A percentile compares a stretch with the other conserved stretches of the same genome.
These are phyloP conservation scores for Eimeria falciformis DNA, from an alignment of 169 alveolate genomes.

Conservation along the genomic window DNA sequence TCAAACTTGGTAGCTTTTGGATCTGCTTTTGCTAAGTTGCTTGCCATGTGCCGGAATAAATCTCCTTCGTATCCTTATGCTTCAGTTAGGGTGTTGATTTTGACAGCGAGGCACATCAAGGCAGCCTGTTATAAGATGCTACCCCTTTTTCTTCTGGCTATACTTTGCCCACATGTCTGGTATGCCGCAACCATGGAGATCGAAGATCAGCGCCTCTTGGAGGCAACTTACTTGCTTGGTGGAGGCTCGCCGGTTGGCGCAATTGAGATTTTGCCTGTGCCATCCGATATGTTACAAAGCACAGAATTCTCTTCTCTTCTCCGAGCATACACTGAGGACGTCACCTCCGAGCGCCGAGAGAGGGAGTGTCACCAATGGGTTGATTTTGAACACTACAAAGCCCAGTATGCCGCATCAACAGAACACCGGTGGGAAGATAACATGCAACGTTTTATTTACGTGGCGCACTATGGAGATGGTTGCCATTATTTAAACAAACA, in stretches of 20 bases:
- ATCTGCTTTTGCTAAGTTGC: too few relatives aligned
- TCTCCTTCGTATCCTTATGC: too few relatives aligned
- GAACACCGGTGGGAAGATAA: not conserved
- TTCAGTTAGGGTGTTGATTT: too few relatives aligned
- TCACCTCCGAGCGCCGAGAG: not conserved
- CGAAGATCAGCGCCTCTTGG: conserved; percentile 17
- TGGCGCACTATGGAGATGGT: not conserved
- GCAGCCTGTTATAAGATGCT: too few relatives aligned
- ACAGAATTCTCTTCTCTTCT: conserved; percentile 40
- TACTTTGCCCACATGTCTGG: too few relatives aligned
- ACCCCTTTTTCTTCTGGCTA: too few relatives aligned
- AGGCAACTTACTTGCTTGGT: not conserved
- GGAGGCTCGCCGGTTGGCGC: not conserved
- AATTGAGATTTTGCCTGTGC: conserved; percentile 1
- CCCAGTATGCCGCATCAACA: not conserved
- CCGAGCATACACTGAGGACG: conserved; percentile 22
- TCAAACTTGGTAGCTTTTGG: too few relatives aligned
- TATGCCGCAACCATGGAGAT: not conserved
- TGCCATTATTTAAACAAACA: conserved; percentile 16
- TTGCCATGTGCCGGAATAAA: too few relatives aligned
- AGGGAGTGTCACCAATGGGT: conserved; percentile 55
- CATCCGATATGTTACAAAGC: conserved; percentile 27
- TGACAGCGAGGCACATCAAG: too few relatives aligned
- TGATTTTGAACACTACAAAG: conserved; percentile 15
- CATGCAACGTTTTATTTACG: too few relatives aligned